Evolutionary conservation across 345 rosid species (phyloP).

Genomic region (Barbarea vulgaris): DNA sequence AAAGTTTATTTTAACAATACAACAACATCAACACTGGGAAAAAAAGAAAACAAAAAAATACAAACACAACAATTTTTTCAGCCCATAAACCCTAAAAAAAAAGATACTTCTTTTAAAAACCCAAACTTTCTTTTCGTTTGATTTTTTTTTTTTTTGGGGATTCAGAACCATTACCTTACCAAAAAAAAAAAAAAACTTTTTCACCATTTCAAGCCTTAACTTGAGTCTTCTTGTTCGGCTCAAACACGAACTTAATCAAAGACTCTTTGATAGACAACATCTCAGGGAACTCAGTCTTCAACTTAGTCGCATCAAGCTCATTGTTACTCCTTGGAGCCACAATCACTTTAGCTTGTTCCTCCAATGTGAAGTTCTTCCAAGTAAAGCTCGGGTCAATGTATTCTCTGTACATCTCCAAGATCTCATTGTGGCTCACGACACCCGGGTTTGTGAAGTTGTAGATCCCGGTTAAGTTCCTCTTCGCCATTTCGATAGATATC

Average conservation of each 20-base stretch:
- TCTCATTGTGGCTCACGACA: constrained; percentile 91
- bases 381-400: constrained; percentile 68
- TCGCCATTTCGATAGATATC: constrained; percentile 90
- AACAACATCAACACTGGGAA: constrained; percentile 34
- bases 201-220: constrained; percentile 48
- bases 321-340: constrained; percentile 93
- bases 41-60: not conserved
- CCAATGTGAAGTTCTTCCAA: constrained; percentile 86
- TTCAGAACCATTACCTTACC: constrained; percentile 12
- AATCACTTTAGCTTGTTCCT: constrained; percentile 90
- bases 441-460: constrained; percentile 91
- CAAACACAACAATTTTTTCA: constrained; percentile 33
- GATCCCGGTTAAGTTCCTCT: constrained; percentile 91
- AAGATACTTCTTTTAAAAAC: not conserved
- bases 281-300: constrained; percentile 85
- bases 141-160: not conserved
- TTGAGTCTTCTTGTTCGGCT: constrained; percentile 70
- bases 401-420: constrained; percentile 75
- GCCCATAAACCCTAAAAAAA: constrained; percentile 4
- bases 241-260: constrained; percentile 71
- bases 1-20: constrained; percentile 35
- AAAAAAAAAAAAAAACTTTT: not conserved
- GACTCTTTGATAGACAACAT: constrained; percentile 83
- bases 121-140: constrained; percentile 12
- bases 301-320: constrained; percentile 76